Conservation (phyloP, 352 stramenopile species). For the Phytophthora cactorum region DNA sequence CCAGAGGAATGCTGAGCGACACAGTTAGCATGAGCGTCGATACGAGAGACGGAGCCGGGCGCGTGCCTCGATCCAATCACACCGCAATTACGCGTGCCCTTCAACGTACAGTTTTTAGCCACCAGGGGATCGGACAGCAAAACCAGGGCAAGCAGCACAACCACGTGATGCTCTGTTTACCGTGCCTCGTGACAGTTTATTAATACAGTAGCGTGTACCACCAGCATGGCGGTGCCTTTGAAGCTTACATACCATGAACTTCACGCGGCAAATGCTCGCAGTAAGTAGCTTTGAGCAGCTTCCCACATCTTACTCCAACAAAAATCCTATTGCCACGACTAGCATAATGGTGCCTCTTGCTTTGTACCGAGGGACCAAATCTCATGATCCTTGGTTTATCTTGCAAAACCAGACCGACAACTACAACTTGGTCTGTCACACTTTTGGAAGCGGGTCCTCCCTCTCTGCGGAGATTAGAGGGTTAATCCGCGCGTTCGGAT, state of each 20-base stretch:
- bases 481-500: constrained; percentile 14
- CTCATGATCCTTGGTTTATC: constrained; percentile 7
- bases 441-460: constrained; percentile 18
- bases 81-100: constrained; percentile 5
- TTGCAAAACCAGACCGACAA: constrained; percentile 20
- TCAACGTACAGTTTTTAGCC: constrained; percentile 30
- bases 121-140: constrained; percentile 16
- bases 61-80: constrained; percentile 33
- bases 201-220: constrained; percentile 1
- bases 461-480: constrained; percentile 32
- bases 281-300: background rate
- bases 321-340: background rate
- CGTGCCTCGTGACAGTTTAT: background rate
- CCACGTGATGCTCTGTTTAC: constrained; percentile 6
- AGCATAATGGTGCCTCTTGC: constrained; percentile 6
- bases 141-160: constrained; percentile 26
- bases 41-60: constrained; percentile 24
- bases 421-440: constrained; percentile 32
- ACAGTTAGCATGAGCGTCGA: background rate
- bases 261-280: background rate
- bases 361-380: constrained; percentile 10
- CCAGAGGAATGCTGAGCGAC: constrained; percentile 16
- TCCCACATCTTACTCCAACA: background rate
- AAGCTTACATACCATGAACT: background rate
- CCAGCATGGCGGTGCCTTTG: background rate